Conservation (phyloP, 805 yeast genomes). For the Candida cerambycidarum region DNA sequence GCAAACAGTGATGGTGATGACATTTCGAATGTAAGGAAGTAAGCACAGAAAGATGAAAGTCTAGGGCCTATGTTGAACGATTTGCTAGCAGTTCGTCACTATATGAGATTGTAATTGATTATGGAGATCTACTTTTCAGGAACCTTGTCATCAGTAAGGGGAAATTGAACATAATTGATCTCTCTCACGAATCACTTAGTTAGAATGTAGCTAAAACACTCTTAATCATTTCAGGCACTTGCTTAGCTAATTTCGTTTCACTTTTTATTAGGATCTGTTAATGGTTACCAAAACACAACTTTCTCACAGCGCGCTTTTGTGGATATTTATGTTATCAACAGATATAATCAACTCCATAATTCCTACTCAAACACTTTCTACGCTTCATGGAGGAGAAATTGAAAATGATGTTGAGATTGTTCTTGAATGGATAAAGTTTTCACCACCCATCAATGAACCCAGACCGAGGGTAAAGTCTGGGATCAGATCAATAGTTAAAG, state of each 20-base stretch:
- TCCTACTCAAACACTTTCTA: slow-evolving; percentile 10
- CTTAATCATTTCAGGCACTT: no score
- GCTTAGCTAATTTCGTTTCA: no score
- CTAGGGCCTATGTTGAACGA: background rate
- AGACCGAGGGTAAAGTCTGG: slow-evolving; percentile 37
- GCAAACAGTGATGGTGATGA: background rate
- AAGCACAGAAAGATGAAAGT: background rate
- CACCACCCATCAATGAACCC: slow-evolving; percentile 19
- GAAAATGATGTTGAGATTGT: slow-evolving; percentile 17
- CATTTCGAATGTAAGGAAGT: background rate
- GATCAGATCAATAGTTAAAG: slow-evolving; percentile 36
- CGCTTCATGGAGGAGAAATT: slow-evolving; percentile 10
- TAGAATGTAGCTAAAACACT: no score
- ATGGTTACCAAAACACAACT: no score
- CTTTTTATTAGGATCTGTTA: no score
- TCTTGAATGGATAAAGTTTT: slow-evolving; percentile 13
- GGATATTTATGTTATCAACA: slow-evolving; percentile 5
- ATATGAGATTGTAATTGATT: background rate
- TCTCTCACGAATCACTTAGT: background rate
- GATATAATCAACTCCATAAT: slow-evolving; percentile 11
- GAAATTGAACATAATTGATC: background rate
- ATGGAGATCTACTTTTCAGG: background rate
- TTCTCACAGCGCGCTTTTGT: no score
- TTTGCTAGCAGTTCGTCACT: background rate
- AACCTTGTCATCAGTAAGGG: background rate